Base-by-base conservation (phyloP, 441 rosid genomes). In the Theobroma grandiflorum region DNA sequence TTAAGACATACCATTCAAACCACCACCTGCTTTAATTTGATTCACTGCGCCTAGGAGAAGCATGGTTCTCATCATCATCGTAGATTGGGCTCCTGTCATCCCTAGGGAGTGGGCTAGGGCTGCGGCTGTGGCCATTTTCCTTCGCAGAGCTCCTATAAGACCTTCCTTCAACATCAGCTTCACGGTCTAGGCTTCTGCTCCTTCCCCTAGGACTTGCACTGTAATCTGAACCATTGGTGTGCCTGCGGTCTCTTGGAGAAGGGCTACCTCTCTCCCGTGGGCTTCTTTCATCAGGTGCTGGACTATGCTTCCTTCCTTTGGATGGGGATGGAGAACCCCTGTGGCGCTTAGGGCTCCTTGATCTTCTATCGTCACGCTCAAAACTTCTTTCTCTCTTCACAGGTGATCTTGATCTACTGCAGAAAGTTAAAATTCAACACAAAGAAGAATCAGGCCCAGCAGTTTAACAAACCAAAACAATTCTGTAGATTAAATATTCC, bases 391-490 rank as follows among this genome's bases (percentile, higher is more conserved):
- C 92, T 77, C 91, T 88, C 85, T 85, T 88, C 70, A 66, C 85
- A 3, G 96, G 94, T 1, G 94, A 89, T 62, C 86, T 81, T 10
- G 96, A 92, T 53, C 93, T 88, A 73, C 96, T 92, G 78, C 3
- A 82, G 33, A 81, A 38, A 66, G 77, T 61, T 26, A 9, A n/a
- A 33, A 78, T 57, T 74, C 71, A 53, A 38, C 38, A 79, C 20
- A 42, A 80, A 53, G 8, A 65, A 52, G 33, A 50, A 40, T 8
- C n/a, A 50, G 58, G n/a, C 31, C 7, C 37, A 14, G n/a, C 8
- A 45, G 14, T 33, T 65, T 14, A 18, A 7, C 16, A 42, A 9
- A 47, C 38, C 5, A 3, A 52, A 66, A 47, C n/a, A 55, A 35
- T 20, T 45, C 43, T 35, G 8, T 52, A 15, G 20, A 14, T 40